Conservation (phyloP, 495 filamentous ascomycete genomes). For the Neohortaea acidophila region DNA sequence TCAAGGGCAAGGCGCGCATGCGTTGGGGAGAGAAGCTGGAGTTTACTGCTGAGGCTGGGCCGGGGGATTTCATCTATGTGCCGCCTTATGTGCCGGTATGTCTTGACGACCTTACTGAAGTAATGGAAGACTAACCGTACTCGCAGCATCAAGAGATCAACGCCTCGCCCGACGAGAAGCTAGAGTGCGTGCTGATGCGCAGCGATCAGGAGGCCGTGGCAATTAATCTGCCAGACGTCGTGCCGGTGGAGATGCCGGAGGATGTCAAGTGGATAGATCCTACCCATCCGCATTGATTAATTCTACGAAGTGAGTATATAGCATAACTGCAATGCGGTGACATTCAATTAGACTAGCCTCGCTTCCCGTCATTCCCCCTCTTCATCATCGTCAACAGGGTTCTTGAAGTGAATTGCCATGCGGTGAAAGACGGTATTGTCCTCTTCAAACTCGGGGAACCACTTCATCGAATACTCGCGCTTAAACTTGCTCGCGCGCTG, state of each 20-base stretch:
- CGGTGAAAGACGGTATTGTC: slow-evolving; percentile 7
- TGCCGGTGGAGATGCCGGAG: slow-evolving; percentile 26
- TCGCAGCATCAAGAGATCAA: slow-evolving; percentile 29
- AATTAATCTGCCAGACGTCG: slow-evolving; percentile 25
- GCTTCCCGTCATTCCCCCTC: no score
- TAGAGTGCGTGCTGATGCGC: slow-evolving; percentile 29
- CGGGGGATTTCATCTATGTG: slow-evolving; percentile 31
- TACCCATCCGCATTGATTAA: slow-evolving; percentile 22
- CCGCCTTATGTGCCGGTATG: slow-evolving; percentile 23
- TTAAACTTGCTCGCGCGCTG: background rate
- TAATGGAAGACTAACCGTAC: background rate
- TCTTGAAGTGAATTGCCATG: slow-evolving; percentile 7
- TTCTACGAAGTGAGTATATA: background rate
- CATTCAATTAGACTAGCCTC: no score
- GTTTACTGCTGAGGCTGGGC: slow-evolving; percentile 28
- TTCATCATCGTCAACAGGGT: slow-evolving; percentile 1
- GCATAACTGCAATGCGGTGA: no score
- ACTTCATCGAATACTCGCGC: background rate
- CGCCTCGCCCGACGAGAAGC: slow-evolving; percentile 23
- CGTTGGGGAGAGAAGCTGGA: slow-evolving; percentile 29
- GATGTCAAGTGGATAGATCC: slow-evolving; percentile 29
- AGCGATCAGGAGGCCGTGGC: slow-evolving; percentile 27
- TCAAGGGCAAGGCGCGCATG: slow-evolving; percentile 28
- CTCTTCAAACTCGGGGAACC: slow-evolving; percentile 8
- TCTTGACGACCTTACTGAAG: background rate